These are phyloP conservation scores for Euphorbia celastroides DNA, from an alignment of 441 rosid species.

Conservation along the genomic window DNA sequence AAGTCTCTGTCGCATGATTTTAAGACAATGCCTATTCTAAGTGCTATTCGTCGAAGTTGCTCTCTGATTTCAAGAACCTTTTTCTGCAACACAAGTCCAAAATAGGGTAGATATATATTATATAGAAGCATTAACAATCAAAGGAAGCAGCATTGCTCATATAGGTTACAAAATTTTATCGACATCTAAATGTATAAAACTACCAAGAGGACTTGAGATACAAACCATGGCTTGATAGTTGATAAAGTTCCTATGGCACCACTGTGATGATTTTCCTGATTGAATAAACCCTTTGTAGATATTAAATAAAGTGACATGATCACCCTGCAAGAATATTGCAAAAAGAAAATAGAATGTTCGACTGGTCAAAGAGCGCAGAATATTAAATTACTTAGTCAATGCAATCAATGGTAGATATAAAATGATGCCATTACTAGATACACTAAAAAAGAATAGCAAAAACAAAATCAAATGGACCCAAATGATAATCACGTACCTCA, in stretches of 20 bases:
- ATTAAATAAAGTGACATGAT: conserved; percentile 82
- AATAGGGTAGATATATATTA: not conserved
- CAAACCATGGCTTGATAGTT: conserved; percentile 87
- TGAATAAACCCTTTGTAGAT: conserved; percentile 84
- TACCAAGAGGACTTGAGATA: conserved; percentile 10
- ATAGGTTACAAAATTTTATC: conserved; percentile 6
- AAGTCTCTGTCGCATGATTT: conserved; percentile 76
- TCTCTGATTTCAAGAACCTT: conserved; percentile 75
- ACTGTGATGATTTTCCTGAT: conserved; percentile 71
- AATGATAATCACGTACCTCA: conserved; percentile 46
- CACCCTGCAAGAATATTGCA: conserved; percentile 58
- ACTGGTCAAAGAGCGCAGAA: not conserved
- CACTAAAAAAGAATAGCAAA: not conserved
- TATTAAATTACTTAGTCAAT: not conserved
- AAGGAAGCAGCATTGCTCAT: not conserved
- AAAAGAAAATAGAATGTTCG: not conserved
- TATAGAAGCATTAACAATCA: not conserved
- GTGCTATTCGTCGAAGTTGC: conserved; percentile 69
- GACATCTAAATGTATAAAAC: conserved; percentile 5
- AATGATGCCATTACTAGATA: not conserved
- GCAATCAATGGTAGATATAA: not conserved
- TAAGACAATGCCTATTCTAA: conserved; percentile 67
- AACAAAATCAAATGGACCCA: not conserved
- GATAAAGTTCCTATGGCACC: conserved; percentile 80
- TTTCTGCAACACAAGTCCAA: conserved; percentile 44